Evolutionary conservation across 225 moss, liverwort and hornwort genomes (phyloP).

Genomic region (Sphagnum contortum): DNA sequence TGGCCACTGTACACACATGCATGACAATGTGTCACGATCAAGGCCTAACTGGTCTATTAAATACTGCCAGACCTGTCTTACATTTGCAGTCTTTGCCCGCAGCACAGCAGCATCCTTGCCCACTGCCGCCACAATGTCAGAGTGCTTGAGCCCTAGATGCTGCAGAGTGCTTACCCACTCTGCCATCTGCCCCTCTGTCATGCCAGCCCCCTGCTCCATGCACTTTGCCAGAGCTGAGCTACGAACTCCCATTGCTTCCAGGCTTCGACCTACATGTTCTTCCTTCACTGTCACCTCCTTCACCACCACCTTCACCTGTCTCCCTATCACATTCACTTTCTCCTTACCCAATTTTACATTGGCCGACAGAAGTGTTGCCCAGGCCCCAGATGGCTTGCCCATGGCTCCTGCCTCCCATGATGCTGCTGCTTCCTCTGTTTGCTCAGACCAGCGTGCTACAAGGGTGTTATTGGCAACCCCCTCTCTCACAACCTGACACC

Average conservation of each 20-base stretch:
- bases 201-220: slow-evolving; percentile 28
- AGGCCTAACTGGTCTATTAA: slow-evolving; percentile 23
- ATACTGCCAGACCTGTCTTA: slow-evolving; percentile 29
- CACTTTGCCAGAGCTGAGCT: slow-evolving; percentile 39
- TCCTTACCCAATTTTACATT: slow-evolving; percentile 5
- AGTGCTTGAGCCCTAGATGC: slow-evolving; percentile 28
- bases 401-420: slow-evolving; percentile 4
- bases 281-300: slow-evolving; percentile 11
- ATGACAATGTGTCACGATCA: slow-evolving; percentile 25
- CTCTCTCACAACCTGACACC: slow-evolving; percentile 27
- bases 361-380: slow-evolving; percentile 16
- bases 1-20: slow-evolving; percentile 51
- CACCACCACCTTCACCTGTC: slow-evolving; percentile 17
- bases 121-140: slow-evolving; percentile 41
- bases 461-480: slow-evolving; percentile 14
- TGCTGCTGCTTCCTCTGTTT: neutral
- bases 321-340: slow-evolving; percentile 1
- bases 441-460: slow-evolving; percentile 24
- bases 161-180: slow-evolving; percentile 44
- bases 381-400: slow-evolving; percentile 9
- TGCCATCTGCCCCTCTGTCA: slow-evolving; percentile 47
- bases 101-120: slow-evolving; percentile 37
- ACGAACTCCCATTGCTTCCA: slow-evolving; percentile 42
- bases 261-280: slow-evolving; percentile 43
- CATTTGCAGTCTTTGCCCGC: slow-evolving; percentile 38